These are phyloP conservation scores for Paecilomyces niveus DNA, from an alignment of 2,329 filamentous ascomycete genomes.

Conservation along the genomic window DNA sequence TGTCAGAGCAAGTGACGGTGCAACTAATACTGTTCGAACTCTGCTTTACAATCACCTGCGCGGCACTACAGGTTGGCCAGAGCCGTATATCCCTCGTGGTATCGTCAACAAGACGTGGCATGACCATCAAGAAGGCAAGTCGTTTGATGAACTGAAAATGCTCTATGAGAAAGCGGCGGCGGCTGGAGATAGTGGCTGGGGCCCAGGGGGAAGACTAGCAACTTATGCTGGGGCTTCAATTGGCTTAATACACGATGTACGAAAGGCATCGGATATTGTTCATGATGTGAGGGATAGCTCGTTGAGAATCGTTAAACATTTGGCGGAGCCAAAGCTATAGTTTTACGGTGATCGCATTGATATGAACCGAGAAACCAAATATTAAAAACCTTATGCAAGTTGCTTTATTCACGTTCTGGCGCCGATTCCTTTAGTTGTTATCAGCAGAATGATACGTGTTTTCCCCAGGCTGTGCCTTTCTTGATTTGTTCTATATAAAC, in stretches of 20 bases:
- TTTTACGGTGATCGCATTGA: background rate
- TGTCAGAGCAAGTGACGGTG: conserved; percentile 46
- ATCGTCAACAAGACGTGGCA: conserved; percentile 51
- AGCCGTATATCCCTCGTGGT: conserved; percentile 51
- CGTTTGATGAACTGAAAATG: conserved; percentile 41
- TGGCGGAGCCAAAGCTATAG: background rate
- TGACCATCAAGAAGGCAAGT: conserved; percentile 35
- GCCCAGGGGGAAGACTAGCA: conserved; percentile 41
- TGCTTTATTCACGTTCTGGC: too few species aligned
- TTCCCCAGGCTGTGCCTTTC: too few species aligned
- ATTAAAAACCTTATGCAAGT: background rate
- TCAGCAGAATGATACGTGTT: too few species aligned
- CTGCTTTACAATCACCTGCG: conserved; percentile 50
- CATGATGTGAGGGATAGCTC: conserved; percentile 10
- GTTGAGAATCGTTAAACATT: background rate
- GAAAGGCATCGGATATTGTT: conserved; percentile 35
- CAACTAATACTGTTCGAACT: conserved; percentile 43
- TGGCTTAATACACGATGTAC: conserved; percentile 38
- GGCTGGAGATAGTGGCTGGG: conserved; percentile 41
- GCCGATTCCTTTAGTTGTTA: too few species aligned
- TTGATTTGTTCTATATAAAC: too few species aligned
- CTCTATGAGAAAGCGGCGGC: conserved; percentile 36
- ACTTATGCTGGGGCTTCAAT: conserved; percentile 45
- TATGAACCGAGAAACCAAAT: background rate
- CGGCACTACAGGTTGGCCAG: conserved; percentile 54